Conservation (phyloP, 768 basidiomycete genomes). For the Rubroboletus satanas region DNA sequence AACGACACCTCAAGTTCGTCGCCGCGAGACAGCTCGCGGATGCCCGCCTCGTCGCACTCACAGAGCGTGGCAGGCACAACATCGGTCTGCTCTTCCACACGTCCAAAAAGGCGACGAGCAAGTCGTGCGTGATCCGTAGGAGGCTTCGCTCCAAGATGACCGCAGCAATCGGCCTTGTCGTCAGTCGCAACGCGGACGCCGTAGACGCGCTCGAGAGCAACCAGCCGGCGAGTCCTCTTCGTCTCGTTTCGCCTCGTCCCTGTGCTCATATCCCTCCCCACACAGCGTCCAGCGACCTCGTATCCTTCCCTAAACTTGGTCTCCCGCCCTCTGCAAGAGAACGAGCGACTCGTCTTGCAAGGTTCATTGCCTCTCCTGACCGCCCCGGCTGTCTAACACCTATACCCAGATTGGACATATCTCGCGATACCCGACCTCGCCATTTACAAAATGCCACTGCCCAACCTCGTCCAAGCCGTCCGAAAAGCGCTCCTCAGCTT, state of each 20-base stretch:
- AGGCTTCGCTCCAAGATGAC: constrained; percentile 22
- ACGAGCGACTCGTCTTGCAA: constrained; percentile 8
- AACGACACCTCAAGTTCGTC: background rate
- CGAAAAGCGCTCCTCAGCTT: constrained; percentile 20
- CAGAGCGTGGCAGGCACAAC: constrained; percentile 6
- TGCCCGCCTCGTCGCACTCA: constrained; percentile 2
- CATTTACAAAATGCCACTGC: constrained; percentile 24
- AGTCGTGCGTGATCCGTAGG: constrained; percentile 19
- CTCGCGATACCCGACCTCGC: constrained; percentile 23
- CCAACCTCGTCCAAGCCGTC: constrained; percentile 20
- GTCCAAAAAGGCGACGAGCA: constrained; percentile 25
- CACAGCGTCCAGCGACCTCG: background rate
- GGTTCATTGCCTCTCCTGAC: constrained; percentile 14
- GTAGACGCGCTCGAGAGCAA: background rate
- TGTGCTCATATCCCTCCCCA: background rate
- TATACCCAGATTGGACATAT: constrained; percentile 27
- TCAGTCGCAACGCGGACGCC: constrained; percentile 14
- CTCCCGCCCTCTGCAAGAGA: background rate
- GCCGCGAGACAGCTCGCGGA: constrained; percentile 4
- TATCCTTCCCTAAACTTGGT: constrained; percentile 9
- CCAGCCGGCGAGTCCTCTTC: background rate
- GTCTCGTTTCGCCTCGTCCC: background rate
- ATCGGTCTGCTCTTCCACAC: constrained; percentile 19
- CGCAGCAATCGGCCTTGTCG: constrained; percentile 18
- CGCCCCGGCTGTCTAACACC: background rate